Percentiles rank a stretch among this genome's conserved stretches.
phyloP scores from a whole-genome alignment of 371 early-diverging fungal genomes.

The Mucor lusitanicus region DNA sequence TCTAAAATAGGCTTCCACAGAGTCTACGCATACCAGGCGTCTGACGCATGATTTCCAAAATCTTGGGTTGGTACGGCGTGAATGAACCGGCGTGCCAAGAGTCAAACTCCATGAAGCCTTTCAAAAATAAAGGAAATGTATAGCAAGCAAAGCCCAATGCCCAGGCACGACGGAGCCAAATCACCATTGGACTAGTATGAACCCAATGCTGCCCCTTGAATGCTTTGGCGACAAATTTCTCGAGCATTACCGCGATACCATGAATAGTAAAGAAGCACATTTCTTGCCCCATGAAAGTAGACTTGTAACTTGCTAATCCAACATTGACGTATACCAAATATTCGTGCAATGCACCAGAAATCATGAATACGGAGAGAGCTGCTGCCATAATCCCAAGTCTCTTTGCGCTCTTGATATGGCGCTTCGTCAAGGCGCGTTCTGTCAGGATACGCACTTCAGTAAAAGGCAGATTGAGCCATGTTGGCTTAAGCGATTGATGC shows the following conservation, averaged over 20 bases:
- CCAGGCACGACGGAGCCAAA: constrained; percentile 6
- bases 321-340: constrained; percentile 13
- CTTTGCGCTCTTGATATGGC: neutral
- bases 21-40: constrained; percentile 13
- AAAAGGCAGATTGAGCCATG: constrained; percentile 15
- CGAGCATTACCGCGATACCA: constrained; percentile 14
- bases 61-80: constrained; percentile 6
- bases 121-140: constrained; percentile 11
- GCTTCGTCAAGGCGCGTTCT: constrained; percentile 7
- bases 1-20: constrained; percentile 13
- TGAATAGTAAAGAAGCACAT: constrained; percentile 16
- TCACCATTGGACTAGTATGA: neutral
- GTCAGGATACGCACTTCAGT: constrained; percentile 5
- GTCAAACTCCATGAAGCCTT: constrained; percentile 10
- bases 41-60: constrained; percentile 8
- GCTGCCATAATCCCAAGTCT: constrained; percentile 11
- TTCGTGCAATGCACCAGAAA: constrained; percentile 11
- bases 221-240: constrained; percentile 6
- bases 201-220: constrained; percentile 5
- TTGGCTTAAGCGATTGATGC: constrained; percentile 14
- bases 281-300: constrained; percentile 8
- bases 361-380: constrained; percentile 13
- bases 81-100: constrained; percentile 14
- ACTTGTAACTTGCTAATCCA: constrained; percentile 3
- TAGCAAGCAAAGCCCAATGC: constrained; percentile 11